A percentile compares a stretch with the other conserved stretches of the same genome.
Evolutionary conservation across 805 yeast genomes (phyloP).

Genomic region (Yamadazyma takamatsuzukensis): DNA sequence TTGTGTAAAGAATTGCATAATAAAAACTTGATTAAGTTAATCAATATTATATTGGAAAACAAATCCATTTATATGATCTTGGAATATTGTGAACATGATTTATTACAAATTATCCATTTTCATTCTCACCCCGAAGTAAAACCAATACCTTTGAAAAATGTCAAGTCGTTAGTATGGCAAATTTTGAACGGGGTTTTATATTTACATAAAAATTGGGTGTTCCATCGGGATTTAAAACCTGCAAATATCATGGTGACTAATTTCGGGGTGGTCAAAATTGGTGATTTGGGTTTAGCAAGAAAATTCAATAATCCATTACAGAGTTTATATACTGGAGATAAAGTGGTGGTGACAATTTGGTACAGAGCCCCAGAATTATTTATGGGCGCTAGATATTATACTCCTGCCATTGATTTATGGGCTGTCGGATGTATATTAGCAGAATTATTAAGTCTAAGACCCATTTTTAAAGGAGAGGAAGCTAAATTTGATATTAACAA

Average conservation of each 20-base stretch:
- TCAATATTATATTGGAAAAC: constrained; percentile 81
- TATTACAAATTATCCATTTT: constrained; percentile 87
- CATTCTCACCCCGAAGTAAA: constrained; percentile 87
- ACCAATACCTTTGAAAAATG: constrained; percentile 71
- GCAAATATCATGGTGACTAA: constrained; percentile 96
- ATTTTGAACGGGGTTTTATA: constrained; percentile 87
- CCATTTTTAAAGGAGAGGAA: constrained; percentile 96
- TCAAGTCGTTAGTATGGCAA: constrained; percentile 89
- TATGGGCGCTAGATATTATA: constrained; percentile 43
- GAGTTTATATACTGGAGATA: constrained; percentile 85
- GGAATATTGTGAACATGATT: constrained; percentile 94
- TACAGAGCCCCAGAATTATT: constrained; percentile 73
- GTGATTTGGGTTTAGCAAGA: constrained; percentile 90
- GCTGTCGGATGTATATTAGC: constrained; percentile 95
- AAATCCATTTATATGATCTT: constrained; percentile 92
- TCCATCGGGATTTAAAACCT: constrained; percentile 94
- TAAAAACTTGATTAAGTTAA: constrained; percentile 72
- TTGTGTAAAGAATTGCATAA: constrained; percentile 84
- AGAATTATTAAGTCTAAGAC: constrained; percentile 81
- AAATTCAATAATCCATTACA: constrained; percentile 84
- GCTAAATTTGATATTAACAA: constrained; percentile 80
- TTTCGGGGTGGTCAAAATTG: constrained; percentile 89
- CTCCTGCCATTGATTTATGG: constrained; percentile 82
- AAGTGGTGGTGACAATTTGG: constrained; percentile 97
- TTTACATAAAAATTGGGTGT: constrained; percentile 92